Evolutionary conservation across 208 protist species (phyloP).

Genomic region (Leishmania lainsoni): DNA sequence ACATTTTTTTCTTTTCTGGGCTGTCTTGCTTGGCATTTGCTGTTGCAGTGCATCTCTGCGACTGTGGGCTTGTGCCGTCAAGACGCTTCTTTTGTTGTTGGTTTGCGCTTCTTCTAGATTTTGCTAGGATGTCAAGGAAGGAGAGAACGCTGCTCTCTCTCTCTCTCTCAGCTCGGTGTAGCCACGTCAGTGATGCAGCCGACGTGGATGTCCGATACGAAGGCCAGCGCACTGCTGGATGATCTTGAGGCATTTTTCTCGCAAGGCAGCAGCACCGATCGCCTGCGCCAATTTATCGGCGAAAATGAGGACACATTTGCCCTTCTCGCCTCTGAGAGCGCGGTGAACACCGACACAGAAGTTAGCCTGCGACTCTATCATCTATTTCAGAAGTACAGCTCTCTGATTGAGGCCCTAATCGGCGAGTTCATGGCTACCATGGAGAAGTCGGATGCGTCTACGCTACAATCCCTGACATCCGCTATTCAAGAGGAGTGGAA

Average conservation of each 20-base stretch:
- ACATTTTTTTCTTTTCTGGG: background rate
- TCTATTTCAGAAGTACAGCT: constrained; percentile 59
- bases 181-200: background rate
- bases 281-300: constrained; percentile 61
- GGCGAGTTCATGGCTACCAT: constrained; percentile 46
- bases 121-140: background rate
- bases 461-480: constrained; percentile 40
- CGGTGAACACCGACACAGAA: constrained; percentile 40
- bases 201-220: background rate
- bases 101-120: background rate
- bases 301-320: constrained; percentile 43
- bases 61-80: background rate
- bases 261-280: constrained; percentile 61
- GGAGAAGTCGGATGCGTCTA: constrained; percentile 3
- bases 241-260: constrained; percentile 75
- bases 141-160: background rate
- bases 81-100: background rate
- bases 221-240: constrained; percentile 32
- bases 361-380: constrained; percentile 56
- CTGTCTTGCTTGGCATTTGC: background rate
- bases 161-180: background rate
- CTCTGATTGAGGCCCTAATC: constrained; percentile 60
- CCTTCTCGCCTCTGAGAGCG: constrained; percentile 16
- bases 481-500: constrained; percentile 58
- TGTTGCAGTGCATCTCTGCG: background rate